Percentiles rank a stretch among this genome's conserved stretches.
phyloP scores from a whole-genome alignment of 805 yeast species.

The Wickerhamiella alocasiicola region DNA sequence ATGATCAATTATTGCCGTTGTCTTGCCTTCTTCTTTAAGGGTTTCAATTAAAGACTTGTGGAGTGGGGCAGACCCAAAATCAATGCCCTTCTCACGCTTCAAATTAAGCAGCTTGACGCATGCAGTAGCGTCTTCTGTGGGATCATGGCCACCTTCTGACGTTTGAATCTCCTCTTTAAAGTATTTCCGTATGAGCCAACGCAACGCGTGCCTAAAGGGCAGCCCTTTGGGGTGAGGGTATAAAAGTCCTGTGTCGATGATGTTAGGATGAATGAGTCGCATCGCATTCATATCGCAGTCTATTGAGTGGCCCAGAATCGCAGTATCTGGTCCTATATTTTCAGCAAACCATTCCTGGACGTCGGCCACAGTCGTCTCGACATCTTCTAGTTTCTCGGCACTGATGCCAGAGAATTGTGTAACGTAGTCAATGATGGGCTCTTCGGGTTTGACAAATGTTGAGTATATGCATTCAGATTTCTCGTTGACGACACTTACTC shows the following conservation, averaged over 20 bases:
- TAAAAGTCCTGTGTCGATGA: conserved; percentile 70
- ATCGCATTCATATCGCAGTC: conserved; percentile 70
- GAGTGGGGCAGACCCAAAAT: conserved; percentile 37
- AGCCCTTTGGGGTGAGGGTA: conserved; percentile 50
- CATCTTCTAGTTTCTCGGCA: conserved; percentile 46
- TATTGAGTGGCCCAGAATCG: conserved; percentile 79
- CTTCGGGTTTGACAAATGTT: conserved; percentile 64
- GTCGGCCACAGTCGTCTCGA: conserved; percentile 52
- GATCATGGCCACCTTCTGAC: conserved; percentile 65
- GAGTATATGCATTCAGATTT: conserved; percentile 49
- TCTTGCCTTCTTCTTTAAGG: conserved; percentile 13
- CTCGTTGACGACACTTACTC: conserved; percentile 63
- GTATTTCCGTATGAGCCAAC: conserved; percentile 49
- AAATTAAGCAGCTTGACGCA: conserved; percentile 65
- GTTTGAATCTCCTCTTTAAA: conserved; percentile 50
- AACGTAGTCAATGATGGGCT: conserved; percentile 62
- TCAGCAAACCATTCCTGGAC: conserved; percentile 46
- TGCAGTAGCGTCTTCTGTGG: conserved; percentile 72
- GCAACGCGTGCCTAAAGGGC: conserved; percentile 67
- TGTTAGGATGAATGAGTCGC: conserved; percentile 53
- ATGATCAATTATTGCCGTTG: conserved; percentile 29
- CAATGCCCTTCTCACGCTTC: conserved; percentile 53
- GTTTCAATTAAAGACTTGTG: background rate
- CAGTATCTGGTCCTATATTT: conserved; percentile 43
- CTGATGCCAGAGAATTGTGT: conserved; percentile 85